Evolutionary conservation across 2,329 filamentous ascomycete genomes (phyloP).

Genomic region (Elsinoe arachidis): DNA sequence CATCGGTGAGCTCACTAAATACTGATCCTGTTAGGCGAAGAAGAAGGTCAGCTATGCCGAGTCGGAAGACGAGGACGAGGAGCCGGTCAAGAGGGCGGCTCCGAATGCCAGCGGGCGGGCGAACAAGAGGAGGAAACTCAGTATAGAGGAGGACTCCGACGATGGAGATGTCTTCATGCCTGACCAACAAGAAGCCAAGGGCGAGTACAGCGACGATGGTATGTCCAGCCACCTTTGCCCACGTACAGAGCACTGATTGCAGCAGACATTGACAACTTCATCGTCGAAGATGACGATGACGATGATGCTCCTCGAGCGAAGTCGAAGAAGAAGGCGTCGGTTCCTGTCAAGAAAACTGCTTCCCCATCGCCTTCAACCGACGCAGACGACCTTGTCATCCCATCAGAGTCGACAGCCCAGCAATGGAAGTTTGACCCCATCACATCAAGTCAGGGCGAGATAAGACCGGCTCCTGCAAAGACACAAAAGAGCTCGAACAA

Average conservation of each 20-base stretch:
- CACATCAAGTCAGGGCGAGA: slow-evolving; percentile 42
- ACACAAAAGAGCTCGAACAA: slow-evolving; percentile 23
- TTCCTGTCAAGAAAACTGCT: slow-evolving; percentile 47
- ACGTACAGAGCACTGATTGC: background rate
- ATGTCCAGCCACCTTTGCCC: no score
- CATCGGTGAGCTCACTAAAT: background rate
- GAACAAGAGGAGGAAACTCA: slow-evolving; percentile 52
- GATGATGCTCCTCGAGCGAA: slow-evolving; percentile 57
- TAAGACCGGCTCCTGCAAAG: slow-evolving; percentile 22
- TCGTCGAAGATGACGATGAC: slow-evolving; percentile 80
- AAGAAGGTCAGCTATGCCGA: slow-evolving; percentile 74
- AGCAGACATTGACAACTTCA: slow-evolving; percentile 68
- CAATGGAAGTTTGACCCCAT: slow-evolving; percentile 72
- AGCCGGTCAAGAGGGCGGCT: slow-evolving; percentile 54
- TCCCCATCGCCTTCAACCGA: slow-evolving; percentile 40
- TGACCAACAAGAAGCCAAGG: slow-evolving; percentile 50
- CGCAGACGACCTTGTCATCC: slow-evolving; percentile 44
- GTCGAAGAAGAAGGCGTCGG: slow-evolving; percentile 36
- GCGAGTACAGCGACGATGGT: slow-evolving; percentile 30
- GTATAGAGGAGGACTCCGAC: slow-evolving; percentile 55
- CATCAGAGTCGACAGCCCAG: slow-evolving; percentile 59
- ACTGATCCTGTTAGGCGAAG: slow-evolving; percentile 39
- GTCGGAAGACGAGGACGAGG: slow-evolving; percentile 64
- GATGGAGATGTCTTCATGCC: slow-evolving; percentile 54
- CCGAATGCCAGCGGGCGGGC: slow-evolving; percentile 36